Conservation (phyloP, 75 land plant genomes). For the Pinus albicaulis region DNA sequence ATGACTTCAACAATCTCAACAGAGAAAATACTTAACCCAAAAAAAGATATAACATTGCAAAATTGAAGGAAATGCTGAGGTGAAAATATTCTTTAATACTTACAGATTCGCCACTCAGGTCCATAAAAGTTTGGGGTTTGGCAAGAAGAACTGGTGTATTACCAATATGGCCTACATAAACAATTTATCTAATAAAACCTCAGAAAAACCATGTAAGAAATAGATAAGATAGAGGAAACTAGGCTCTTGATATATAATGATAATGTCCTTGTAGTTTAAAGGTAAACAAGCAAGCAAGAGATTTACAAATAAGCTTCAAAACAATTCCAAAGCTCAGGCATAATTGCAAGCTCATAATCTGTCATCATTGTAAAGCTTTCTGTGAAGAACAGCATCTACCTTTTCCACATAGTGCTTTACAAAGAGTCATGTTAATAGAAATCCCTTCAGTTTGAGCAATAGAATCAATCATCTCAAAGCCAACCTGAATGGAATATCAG, state of each 20-base stretch:
- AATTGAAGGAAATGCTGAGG: no score
- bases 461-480: conserved; percentile 94
- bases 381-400: conserved; percentile 30
- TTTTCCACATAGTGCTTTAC: conserved; percentile 84
- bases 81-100: conserved; percentile 7
- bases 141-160: conserved; percentile 76
- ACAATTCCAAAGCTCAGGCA: not conserved
- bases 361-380: conserved; percentile 1
- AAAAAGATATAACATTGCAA: no score
- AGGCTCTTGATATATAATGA: not conserved
- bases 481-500: conserved; percentile 54
- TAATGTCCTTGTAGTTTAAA: conserved; percentile 8
- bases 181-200: not conserved
- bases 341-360: not conserved
- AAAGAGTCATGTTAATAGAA: conserved; percentile 51
- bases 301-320: not conserved
- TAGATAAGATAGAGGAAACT: not conserved
- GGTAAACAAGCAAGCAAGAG: not conserved
- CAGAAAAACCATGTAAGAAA: not conserved
- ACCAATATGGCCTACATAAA: conserved; percentile 60
- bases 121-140: conserved; percentile 99
- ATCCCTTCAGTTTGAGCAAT: conserved; percentile 77
- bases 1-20: no score
- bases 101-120: conserved; percentile 96
- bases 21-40: no score